A percentile compares a stretch with the other conserved stretches of the same genome.
These are phyloP conservation scores for Rhododendron griersonianum DNA, from an alignment of 148 eudicot species.

Conservation along the genomic window DNA sequence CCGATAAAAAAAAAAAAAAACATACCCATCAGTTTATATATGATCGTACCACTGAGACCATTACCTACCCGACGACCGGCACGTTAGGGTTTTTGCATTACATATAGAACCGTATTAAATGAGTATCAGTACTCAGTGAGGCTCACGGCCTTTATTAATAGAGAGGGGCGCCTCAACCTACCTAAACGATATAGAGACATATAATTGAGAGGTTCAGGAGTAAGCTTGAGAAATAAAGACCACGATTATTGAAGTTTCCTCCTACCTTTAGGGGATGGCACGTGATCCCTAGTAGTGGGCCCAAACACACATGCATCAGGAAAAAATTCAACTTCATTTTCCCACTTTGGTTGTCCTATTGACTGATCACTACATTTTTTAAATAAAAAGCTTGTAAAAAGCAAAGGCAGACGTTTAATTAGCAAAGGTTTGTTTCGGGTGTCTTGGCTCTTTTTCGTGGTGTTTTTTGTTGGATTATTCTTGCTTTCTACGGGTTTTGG, in stretches of 20 bases:
- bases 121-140: background rate
- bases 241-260: background rate
- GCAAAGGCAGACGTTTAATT: background rate
- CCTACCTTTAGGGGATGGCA: background rate
- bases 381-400: background rate
- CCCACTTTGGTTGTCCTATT: slow-evolving; percentile 2
- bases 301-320: background rate
- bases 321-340: background rate
- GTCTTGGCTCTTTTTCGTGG: no score
- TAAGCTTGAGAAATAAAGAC: background rate
- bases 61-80: no score
- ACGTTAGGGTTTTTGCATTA: no score
- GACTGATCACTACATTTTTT: background rate
- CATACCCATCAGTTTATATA: no score
- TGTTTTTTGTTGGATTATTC: no score
- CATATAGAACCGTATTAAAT: background rate
- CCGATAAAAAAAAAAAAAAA: no score
- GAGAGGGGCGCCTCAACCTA: background rate
- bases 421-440: background rate
- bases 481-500: no score
- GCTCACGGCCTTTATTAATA: background rate
- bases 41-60: no score
- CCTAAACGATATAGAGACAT: background rate
- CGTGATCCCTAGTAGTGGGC: background rate
- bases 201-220: background rate